Evolutionary conservation across 768 basidiomycete species (phyloP).

Genomic region (Boletus rex-veris): DNA sequence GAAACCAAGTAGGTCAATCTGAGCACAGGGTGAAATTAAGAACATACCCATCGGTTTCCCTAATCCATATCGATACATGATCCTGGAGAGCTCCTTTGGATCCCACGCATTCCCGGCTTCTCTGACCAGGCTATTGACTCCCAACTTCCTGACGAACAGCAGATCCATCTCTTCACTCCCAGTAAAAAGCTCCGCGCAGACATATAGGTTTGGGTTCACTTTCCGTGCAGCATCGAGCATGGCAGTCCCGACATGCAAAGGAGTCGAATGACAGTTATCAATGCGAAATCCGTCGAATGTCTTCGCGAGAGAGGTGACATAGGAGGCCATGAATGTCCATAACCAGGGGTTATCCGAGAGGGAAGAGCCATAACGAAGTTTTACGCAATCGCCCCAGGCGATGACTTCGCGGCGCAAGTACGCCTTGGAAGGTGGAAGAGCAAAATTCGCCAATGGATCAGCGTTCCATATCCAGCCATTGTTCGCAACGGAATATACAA

Average conservation of each 20-base stretch:
- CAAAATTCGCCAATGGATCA: slow-evolving; percentile 93
- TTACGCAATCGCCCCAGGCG: slow-evolving; percentile 98
- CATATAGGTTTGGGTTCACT: slow-evolving; percentile 88
- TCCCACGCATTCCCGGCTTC: slow-evolving; percentile 93
- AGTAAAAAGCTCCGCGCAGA: slow-evolving; percentile 96
- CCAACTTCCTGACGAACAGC: slow-evolving; percentile 85
- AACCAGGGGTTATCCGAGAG: slow-evolving; percentile 88
- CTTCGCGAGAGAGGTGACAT: slow-evolving; percentile 75
- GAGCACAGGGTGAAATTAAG: background rate
- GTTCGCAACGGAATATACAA: slow-evolving; percentile 81
- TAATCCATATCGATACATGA: slow-evolving; percentile 87
- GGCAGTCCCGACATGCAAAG: slow-evolving; percentile 90
- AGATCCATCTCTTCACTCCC: slow-evolving; percentile 93
- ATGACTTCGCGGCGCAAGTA: slow-evolving; percentile 96
- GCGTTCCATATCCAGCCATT: slow-evolving; percentile 99
- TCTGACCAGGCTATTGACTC: slow-evolving; percentile 89
- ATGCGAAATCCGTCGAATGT: slow-evolving; percentile 95
- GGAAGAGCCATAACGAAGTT: slow-evolving; percentile 85
- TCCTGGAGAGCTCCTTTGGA: slow-evolving; percentile 84
- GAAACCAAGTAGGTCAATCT: background rate
- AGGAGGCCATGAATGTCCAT: slow-evolving; percentile 87
- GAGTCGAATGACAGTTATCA: slow-evolving; percentile 98
- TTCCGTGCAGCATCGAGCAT: slow-evolving; percentile 90
- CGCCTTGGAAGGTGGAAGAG: slow-evolving; percentile 85
- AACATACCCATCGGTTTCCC: slow-evolving; percentile 85